These are phyloP conservation scores for Funneliformis geosporum DNA, from an alignment of 192 early-diverging fungal species.

Conservation along the genomic window DNA sequence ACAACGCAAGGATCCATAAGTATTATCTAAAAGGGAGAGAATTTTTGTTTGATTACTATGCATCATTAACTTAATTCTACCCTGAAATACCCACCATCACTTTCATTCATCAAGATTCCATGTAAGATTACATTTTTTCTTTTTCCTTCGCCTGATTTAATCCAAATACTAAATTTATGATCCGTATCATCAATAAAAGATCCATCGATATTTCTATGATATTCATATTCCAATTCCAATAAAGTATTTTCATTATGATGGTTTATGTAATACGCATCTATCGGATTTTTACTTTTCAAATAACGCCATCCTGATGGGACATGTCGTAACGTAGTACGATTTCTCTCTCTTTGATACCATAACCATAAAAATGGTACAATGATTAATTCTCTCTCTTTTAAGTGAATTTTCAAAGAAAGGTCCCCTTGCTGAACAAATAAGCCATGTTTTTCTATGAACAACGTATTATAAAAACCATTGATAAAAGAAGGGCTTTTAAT, in stretches of 20 bases:
- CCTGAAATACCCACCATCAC: not conserved
- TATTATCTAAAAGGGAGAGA: slow-evolving; percentile 2
- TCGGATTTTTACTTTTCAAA: slow-evolving; percentile 48
- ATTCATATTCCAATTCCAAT: slow-evolving; percentile 50
- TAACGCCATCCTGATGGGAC: slow-evolving; percentile 54
- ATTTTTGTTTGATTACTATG: not conserved
- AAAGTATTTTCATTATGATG: slow-evolving; percentile 34
- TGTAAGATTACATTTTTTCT: not conserved
- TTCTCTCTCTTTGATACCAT: slow-evolving; percentile 49
- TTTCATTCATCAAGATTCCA: not conserved
- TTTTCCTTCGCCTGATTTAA: not conserved
- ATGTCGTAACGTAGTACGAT: slow-evolving; percentile 46
- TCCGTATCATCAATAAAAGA: slow-evolving; percentile 36
- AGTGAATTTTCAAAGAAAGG: slow-evolving; percentile 33
- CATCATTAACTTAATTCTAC: not conserved
- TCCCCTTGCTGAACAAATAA: not conserved
- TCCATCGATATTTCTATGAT: slow-evolving; percentile 38
- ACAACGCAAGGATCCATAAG: not conserved
- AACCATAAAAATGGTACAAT: slow-evolving; percentile 54
- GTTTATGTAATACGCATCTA: slow-evolving; percentile 36
- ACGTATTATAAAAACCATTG: slow-evolving; percentile 47
- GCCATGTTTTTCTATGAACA: not conserved
- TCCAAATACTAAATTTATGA: slow-evolving; percentile 36
- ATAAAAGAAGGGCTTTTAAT: slow-evolving; percentile 80
- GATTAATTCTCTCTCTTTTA: slow-evolving; percentile 39